Percentiles rank a stretch among this genome's conserved stretches.
phyloP scores from a whole-genome alignment of 257 asterid genomes.

The Petunia secreta region DNA sequence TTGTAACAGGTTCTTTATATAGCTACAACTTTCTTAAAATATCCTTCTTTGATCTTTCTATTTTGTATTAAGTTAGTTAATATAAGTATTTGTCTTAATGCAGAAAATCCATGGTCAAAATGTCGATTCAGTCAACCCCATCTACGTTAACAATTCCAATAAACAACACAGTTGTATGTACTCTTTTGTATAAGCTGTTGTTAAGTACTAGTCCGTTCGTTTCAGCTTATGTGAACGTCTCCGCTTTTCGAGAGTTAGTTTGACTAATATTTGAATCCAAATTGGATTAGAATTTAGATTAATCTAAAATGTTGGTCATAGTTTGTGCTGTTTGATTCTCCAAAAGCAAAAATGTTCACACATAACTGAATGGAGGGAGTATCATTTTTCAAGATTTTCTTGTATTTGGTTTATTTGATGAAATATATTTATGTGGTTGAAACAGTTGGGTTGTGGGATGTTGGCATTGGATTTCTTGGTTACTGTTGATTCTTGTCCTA shows the following conservation, averaged over 20 bases:
- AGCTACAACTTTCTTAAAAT: background rate
- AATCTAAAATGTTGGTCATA: too few relatives aligned
- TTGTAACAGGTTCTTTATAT: background rate
- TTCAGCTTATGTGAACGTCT: too few relatives aligned
- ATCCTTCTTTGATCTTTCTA: background rate
- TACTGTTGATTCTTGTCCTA: conserved; percentile 80
- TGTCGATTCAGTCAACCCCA: background rate
- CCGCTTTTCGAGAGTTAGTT: too few relatives aligned
- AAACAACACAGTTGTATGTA: background rate
- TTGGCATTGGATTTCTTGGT: conserved; percentile 66
- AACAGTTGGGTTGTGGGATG: conserved; percentile 76
- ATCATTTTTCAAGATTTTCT: background rate
- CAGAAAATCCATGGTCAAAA: background rate
- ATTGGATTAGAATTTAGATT: too few relatives aligned
- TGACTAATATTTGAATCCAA: too few relatives aligned
- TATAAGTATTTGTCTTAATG: background rate
- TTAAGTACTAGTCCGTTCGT: too few relatives aligned
- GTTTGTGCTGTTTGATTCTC: too few relatives aligned
- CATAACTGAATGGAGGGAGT: background rate
- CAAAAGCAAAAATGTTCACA: too few relatives aligned
- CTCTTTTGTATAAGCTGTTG: background rate
- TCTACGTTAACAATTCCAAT: background rate
- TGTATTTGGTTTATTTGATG: background rate
- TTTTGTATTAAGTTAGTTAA: background rate
- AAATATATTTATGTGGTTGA: background rate